Base-by-base conservation (phyloP, 2,329 filamentous ascomycete species). In the Monosporascus sp. region DNA sequence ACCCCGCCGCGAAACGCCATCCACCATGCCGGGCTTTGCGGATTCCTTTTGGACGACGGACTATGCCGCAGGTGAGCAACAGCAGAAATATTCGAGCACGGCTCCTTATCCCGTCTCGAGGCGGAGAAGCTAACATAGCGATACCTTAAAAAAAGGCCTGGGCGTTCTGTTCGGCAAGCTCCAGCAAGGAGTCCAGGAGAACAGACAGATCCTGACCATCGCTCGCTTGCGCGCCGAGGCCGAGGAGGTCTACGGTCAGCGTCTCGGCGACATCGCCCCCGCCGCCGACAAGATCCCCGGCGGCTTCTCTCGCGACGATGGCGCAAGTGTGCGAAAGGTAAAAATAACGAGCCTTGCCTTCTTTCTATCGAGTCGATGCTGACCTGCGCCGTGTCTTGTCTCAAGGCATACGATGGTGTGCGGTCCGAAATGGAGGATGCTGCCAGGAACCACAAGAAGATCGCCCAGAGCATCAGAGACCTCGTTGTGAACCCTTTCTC, bases 11-110 rank as follows among this genome's bases (percentile, higher is more conserved):
- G 15, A 22, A 28, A 46, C 43, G 3, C 26, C 24, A 26, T 46
- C 26, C 43, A 84, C 72, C 70, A 93, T 93, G 89, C 88, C 89
- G 63, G 84, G 89, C 65, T 97, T 99, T 74, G 86, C 91, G 63
- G 91, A 93, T 75, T 96, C 92, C 49, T 97, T 99, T 77, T 99
- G 94, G 94, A 96, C 94, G 58, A 84, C 85, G 70, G 94, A 99
- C 81, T 97, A 97, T 80, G 93, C 93, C 70, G 91, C 89, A 78
- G 92, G 88, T 89, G 76, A 70, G 81, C 51, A 67, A 55, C 31
- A 40, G 51, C 47, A 26, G 20, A 22, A 40, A 49, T 31, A 17
- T 18, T 46, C 7, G 41, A 14, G 37, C 44, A 11, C 15, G 14
- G 24, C 24, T 38, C 26, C 45, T 20, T 14, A 35, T 35, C 31